Conservation (phyloP, 1,139 yeast species). For the Debaryomyces udenii region DNA sequence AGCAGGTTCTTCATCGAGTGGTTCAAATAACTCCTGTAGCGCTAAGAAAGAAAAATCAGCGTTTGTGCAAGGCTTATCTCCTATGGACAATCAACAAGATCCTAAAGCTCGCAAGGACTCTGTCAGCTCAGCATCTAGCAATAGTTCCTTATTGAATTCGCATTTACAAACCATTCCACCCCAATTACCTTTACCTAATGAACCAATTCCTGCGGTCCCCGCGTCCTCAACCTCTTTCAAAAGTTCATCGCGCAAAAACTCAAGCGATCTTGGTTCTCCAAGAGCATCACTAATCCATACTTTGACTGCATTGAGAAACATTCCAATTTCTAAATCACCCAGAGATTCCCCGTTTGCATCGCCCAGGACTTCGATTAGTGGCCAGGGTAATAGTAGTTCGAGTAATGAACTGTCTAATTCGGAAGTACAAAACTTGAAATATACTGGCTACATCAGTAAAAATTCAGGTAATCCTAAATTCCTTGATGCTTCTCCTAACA, state of each 20-base stretch:
- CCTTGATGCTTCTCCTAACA: slow-evolving; percentile 12
- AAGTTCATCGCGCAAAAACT: slow-evolving; percentile 38
- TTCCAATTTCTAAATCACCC: slow-evolving; percentile 42
- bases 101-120: slow-evolving; percentile 30
- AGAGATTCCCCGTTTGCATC: slow-evolving; percentile 49
- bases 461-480: slow-evolving; percentile 4
- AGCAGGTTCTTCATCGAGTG: background rate
- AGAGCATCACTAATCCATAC: slow-evolving; percentile 48
- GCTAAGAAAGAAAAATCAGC: background rate
- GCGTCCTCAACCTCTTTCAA: slow-evolving; percentile 38
- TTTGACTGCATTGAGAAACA: slow-evolving; percentile 44
- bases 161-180: slow-evolving; percentile 55
- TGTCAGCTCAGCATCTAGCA: slow-evolving; percentile 30
- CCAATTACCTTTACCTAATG: slow-evolving; percentile 55
- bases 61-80: background rate
- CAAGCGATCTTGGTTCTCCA: slow-evolving; percentile 44
- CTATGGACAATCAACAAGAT: background rate
- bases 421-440: slow-evolving; percentile 27
- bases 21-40: background rate
- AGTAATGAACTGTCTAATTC: slow-evolving; percentile 22
- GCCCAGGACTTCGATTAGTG: slow-evolving; percentile 50
- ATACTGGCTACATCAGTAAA: slow-evolving; percentile 5
- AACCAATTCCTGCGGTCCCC: slow-evolving; percentile 52
- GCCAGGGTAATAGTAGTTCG: slow-evolving; percentile 19
- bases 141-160: slow-evolving; percentile 32